Conservation (phyloP, 306 rosid genomes). For the Fragaria nilgerrensis region DNA sequence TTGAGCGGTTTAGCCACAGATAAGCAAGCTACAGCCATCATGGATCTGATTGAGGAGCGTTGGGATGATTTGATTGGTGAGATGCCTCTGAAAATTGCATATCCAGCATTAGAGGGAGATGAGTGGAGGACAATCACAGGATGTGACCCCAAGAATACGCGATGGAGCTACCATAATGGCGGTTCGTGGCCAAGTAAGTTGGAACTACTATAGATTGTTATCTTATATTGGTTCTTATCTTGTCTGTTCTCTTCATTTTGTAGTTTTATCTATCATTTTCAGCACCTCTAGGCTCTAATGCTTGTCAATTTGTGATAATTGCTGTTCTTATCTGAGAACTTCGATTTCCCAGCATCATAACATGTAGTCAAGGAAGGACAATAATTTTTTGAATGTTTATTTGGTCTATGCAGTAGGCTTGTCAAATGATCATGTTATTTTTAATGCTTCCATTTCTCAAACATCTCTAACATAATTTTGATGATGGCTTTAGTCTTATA, state of each 20-base stretch:
- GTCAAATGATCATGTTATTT: neutral
- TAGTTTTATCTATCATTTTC: neutral
- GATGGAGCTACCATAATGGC: constrained; percentile 36
- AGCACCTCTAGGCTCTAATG: neutral
- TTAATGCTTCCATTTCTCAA: neutral
- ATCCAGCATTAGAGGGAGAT: constrained; percentile 33
- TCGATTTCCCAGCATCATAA: neutral
- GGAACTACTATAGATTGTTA: neutral
- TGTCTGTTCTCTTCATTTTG: neutral
- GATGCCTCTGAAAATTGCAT: constrained; percentile 34
- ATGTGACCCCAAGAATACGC: constrained; percentile 29
- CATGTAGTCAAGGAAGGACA: neutral
- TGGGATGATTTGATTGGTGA: constrained; percentile 37
- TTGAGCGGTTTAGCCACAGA: constrained; percentile 24
- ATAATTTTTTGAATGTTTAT: neutral
- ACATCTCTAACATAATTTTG: neutral
- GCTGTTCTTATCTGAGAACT: neutral
- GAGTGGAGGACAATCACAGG: constrained; percentile 30
- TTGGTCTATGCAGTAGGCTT: neutral
- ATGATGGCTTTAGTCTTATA: neutral
- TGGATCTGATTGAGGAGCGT: constrained; percentile 32
- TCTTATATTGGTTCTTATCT: neutral
- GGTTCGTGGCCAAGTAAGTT: constrained; percentile 37
- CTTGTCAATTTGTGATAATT: neutral
- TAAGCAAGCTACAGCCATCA: constrained; percentile 22